A percentile compares a stretch with the other conserved stretches of the same genome.
phyloP scores from a whole-genome alignment of 2,329 filamentous ascomycete genomes.

The Aspergillus felis region DNA sequence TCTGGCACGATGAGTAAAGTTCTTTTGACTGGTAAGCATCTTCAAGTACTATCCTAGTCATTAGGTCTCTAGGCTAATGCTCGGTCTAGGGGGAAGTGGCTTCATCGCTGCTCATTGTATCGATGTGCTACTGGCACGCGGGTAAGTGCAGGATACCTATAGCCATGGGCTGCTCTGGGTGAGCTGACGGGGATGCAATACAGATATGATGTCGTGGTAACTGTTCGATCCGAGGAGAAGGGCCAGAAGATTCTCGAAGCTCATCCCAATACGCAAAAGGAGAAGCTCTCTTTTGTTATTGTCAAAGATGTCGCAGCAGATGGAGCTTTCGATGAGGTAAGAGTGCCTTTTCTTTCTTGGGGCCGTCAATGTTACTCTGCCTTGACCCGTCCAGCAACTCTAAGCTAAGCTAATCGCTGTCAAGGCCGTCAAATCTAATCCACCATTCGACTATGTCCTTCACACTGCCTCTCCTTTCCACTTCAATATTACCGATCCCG shows the following conservation, averaged over 20 bases:
- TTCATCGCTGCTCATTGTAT: slow-evolving; percentile 65
- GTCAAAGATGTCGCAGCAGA: slow-evolving; percentile 69
- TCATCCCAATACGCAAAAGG: slow-evolving; percentile 49
- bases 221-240: slow-evolving; percentile 59
- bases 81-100: slow-evolving; percentile 52
- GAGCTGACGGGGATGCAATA: slow-evolving; percentile 9
- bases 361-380: neutral
- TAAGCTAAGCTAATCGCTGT: neutral
- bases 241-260: slow-evolving; percentile 57
- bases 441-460: slow-evolving; percentile 68
- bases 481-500: slow-evolving; percentile 65
- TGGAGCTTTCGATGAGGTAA: slow-evolving; percentile 63
- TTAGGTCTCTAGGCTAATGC: slow-evolving; percentile 10
- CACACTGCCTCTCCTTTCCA: slow-evolving; percentile 74
- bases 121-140: slow-evolving; percentile 54
- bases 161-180: neutral
- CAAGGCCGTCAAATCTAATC: slow-evolving; percentile 55
- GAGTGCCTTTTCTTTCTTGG: neutral
- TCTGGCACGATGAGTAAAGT: slow-evolving; percentile 35
- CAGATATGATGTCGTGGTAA: slow-evolving; percentile 60
- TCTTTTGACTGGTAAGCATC: slow-evolving; percentile 32
- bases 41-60: neutral
- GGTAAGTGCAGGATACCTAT: slow-evolving; percentile 28
- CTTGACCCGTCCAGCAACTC: neutral
- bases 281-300: slow-evolving; percentile 61